Conservation (phyloP, 305 asterid species). For the Fraxinus ornus region DNA sequence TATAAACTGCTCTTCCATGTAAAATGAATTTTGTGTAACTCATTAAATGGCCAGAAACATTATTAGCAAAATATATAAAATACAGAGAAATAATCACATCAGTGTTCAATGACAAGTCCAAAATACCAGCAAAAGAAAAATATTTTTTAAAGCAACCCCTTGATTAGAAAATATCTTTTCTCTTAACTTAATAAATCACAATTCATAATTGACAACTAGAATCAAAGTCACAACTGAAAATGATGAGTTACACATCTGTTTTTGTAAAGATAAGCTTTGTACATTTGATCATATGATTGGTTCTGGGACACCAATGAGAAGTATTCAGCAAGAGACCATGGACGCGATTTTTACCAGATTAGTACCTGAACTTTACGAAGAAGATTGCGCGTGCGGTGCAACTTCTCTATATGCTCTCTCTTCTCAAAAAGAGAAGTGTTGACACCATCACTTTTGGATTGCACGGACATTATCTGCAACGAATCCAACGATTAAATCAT, state of each 20-base stretch:
- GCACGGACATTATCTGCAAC: slow-evolving; percentile 92
- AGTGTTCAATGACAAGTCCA: neutral
- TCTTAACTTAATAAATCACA: neutral
- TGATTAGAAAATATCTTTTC: neutral
- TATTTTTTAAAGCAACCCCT: neutral
- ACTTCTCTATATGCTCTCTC: slow-evolving; percentile 94
- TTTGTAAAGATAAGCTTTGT: neutral
- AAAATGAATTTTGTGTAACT: slow-evolving; percentile 40
- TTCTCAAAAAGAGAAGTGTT: slow-evolving; percentile 88
- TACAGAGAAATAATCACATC: neutral
- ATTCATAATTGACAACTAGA: slow-evolving; percentile 18
- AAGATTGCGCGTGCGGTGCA: slow-evolving; percentile 94
- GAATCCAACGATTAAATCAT: slow-evolving; percentile 6
- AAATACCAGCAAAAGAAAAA: neutral
- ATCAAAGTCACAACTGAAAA: slow-evolving; percentile 5
- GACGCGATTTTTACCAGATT: neutral
- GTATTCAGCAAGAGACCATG: neutral
- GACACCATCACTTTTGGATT: slow-evolving; percentile 91
- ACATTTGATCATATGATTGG: slow-evolving; percentile 5
- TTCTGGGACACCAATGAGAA: neutral
- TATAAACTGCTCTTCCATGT: slow-evolving; percentile 83
- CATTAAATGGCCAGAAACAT: slow-evolving; percentile 28
- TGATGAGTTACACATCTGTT: neutral
- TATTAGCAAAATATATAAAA: slow-evolving; percentile 20
- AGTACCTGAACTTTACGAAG: slow-evolving; percentile 94